Conservation (phyloP, 1,139 yeast species). For the Pichia sp. region DNA sequence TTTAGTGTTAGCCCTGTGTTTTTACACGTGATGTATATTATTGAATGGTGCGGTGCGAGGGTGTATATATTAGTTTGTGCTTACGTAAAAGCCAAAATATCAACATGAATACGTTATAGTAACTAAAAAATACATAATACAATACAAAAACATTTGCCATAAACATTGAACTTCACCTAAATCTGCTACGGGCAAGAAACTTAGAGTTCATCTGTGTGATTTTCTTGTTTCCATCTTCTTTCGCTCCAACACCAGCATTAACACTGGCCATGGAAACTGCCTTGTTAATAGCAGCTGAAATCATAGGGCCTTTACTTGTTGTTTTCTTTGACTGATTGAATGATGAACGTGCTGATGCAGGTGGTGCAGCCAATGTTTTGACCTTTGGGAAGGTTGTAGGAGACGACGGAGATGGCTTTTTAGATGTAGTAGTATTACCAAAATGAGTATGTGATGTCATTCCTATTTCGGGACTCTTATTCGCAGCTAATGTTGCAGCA, state of each 20-base stretch:
- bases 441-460: neutral
- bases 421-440: neutral
- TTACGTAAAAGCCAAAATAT: neutral
- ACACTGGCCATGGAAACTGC: slow-evolving; percentile 22
- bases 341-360: neutral
- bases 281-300: slow-evolving; percentile 28
- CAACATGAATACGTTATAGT: neutral
- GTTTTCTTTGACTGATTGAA: neutral
- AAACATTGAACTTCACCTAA: slow-evolving; percentile 3
- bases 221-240: slow-evolving; percentile 16
- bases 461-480: slow-evolving; percentile 4
- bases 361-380: neutral
- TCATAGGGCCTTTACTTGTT: slow-evolving; percentile 22
- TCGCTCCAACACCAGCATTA: slow-evolving; percentile 14
- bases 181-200: slow-evolving; percentile 47
- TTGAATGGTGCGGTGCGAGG: neutral
- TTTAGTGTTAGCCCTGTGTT: neutral
- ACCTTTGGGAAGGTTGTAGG: neutral
- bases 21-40: neutral
- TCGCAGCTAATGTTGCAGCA: slow-evolving; percentile 29
- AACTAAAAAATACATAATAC: neutral
- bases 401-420: neutral
- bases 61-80: neutral
- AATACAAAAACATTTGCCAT: neutral
- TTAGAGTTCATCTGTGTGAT: slow-evolving; percentile 53